Evolutionary conservation across 78 protist genomes (phyloP), one percentile per base, ranked within the genome.

Genomic region (Speleostelium caveatum): DNA sequence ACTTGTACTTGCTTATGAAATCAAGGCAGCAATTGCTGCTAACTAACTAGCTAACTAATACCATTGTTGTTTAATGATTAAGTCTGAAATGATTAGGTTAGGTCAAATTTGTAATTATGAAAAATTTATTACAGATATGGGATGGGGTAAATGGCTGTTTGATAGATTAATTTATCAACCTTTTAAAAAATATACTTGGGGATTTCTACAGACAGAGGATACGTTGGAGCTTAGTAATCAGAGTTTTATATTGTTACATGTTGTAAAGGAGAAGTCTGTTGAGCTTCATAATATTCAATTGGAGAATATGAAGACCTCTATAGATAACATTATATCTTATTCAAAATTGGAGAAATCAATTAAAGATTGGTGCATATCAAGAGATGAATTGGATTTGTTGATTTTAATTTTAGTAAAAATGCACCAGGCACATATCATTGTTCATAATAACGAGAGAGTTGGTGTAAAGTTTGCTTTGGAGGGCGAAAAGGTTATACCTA

Each of bases 381-480:
- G 42, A 58, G 89, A 80, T 7, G 89, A 80, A 41, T 21, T 80
- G 0, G 65, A 36, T 28, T 26, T 80, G 2, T 68, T 80, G 17
- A 5, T 80, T 10, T 19, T 19, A 4, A 21, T 28, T 1, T 68
- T 80, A 19, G 71, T 55, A 30, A 66, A 60, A 38, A 28, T 56
- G 21, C 65, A 69, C 26, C 33, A 56, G 10, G 89, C 78, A 51
- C n/a, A 26, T 3, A 36, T 68, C 12, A 67, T 80, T 24, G 60
- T 67, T 33, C 26, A 61, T 62, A 75, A 41, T 0, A 14, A 49
- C 7, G 51, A 62, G 17, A 55, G 12, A 35, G 19, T 38, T 33
- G 89, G 89, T 58, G 56, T 80, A 3, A 80, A 80, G 55, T 80
- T 80, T 80, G 77, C 78, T 26, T 16, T 62, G 28, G 71, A 68